Conservation (phyloP, 2,329 filamentous ascomycete species). For the Parafenestella ontariensis region DNA sequence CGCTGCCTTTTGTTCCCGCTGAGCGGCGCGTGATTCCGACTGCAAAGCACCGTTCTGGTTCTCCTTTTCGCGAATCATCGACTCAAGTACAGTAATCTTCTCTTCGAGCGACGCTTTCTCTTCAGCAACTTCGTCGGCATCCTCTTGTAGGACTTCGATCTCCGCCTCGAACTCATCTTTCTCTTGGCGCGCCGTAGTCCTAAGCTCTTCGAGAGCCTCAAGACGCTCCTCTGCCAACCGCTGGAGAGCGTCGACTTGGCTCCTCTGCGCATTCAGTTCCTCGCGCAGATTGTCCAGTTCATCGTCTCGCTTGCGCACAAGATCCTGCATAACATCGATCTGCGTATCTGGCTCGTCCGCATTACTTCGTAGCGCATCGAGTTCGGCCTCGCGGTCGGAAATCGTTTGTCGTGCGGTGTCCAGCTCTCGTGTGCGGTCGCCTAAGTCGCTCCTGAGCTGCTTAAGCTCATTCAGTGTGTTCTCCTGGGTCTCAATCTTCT, state of each 20-base stretch:
- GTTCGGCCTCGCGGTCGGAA: conserved; percentile 46
- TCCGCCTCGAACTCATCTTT: conserved; percentile 64
- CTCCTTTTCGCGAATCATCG: conserved; percentile 49
- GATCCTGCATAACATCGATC: conserved; percentile 50
- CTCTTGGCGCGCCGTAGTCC: conserved; percentile 53
- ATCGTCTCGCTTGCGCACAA: conserved; percentile 53
- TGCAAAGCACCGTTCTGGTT: conserved; percentile 25
- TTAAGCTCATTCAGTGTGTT: conserved; percentile 39
- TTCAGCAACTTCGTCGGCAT: conserved; percentile 51
- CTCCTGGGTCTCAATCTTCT: conserved; percentile 42
- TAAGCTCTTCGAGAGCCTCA: conserved; percentile 59
- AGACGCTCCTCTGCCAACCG: conserved; percentile 45
- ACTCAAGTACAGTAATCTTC: conserved; percentile 55
- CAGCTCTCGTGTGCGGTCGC: conserved; percentile 44
- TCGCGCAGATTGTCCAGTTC: conserved; percentile 64
- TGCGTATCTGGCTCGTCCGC: conserved; percentile 49
- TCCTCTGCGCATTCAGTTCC: conserved; percentile 43
- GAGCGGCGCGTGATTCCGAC: conserved; percentile 59
- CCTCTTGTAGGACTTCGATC: conserved; percentile 56
- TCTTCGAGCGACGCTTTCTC: conserved; percentile 67
- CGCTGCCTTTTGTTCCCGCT: conserved; percentile 57
- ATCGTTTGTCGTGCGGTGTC: conserved; percentile 45
- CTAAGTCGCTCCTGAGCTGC: conserved; percentile 34
- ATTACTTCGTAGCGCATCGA: conserved; percentile 44
- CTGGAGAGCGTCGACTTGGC: conserved; percentile 42